Conservation (phyloP, 768 basidiomycete species). For the Tulasnella sp. region DNA sequence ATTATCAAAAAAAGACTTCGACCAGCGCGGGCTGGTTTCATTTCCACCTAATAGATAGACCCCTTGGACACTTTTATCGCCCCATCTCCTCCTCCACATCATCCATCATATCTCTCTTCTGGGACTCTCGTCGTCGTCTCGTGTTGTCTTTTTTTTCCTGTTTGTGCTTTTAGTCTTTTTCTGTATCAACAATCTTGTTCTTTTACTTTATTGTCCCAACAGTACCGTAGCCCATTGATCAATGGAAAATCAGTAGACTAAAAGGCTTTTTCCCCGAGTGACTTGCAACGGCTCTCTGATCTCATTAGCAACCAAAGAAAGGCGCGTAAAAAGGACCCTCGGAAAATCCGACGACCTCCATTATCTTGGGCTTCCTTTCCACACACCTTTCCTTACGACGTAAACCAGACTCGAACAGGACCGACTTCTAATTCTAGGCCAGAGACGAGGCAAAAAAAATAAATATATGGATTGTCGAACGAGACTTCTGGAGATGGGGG, state of each 20-base stretch:
- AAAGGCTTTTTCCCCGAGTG: not conserved
- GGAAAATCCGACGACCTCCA: no score
- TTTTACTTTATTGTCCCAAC: not conserved
- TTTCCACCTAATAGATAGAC: not conserved
- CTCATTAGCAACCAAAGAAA: no score
- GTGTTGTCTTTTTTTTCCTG: no score
- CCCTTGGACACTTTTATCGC: not conserved
- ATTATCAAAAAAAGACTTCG: not conserved
- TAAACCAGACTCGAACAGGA: not conserved
- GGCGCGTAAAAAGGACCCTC: no score
- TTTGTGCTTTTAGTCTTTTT: not conserved
- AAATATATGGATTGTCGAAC: not conserved
- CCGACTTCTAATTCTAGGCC: not conserved
- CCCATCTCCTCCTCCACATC: not conserved
- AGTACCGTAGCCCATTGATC: constrained; percentile 3
- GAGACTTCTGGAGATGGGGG: not conserved
- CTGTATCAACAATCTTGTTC: not conserved
- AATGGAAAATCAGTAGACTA: not conserved
- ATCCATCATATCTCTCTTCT: not conserved
- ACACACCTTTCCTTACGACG: not conserved
- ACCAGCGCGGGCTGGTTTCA: not conserved
- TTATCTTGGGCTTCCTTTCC: not conserved
- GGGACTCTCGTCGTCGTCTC: not conserved
- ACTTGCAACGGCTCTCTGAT: not conserved
- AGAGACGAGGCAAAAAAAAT: not conserved